Base-by-base conservation (phyloP, 768 basidiomycete species). In the Serendipita sp. region DNA sequence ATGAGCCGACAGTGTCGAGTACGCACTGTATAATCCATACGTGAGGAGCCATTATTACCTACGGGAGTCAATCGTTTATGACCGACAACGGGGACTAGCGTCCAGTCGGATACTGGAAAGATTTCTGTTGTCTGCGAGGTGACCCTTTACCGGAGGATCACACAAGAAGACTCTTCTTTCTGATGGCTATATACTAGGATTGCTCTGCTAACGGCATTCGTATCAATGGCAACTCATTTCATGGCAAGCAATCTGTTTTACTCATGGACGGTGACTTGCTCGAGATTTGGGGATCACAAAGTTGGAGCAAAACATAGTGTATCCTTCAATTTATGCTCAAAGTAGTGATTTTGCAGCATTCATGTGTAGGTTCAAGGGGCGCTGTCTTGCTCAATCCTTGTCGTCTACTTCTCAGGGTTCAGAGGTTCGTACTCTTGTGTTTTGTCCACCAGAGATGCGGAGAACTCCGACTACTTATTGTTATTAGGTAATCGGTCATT, bases 121-220 rank as follows among this genome's bases (percentile, higher is more conserved):
- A 76, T 87, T 38, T 84, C 89, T 68, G 78, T 91, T 63, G 89
- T 89, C 3, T 90, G 89, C 69, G 85, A 89, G 75, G 88, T 88
- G 32, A 41, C 4, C 32, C 44, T 13, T 13, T 10, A 16, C 24
- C 4, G 15, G 63, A 64, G n/a, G 48, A 10, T 3, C 5, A 5
- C 2, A 41, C 13, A 13, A 41, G 48, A 28, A 24, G 24, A 24
- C 1, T 24, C 24, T 24, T 24, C 65, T 45, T 62, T 35, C 3
- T 63, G 45, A 45, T 65, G 1, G 62, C 44, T 65, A 16, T 46
- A 32, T 16, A 16, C 38, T 54, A 90, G 88, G 89, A 91, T 71
- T 44, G 83, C 30, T 92, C 89, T 0, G 82, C 85, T 18, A 91
- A 92, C 66, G 89, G 89, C 1, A 74, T 89, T 44, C 72, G 79